These are phyloP conservation scores for Skeletonema grethae DNA, from an alignment of 108 stramenopile genomes.

Conservation along the genomic window DNA sequence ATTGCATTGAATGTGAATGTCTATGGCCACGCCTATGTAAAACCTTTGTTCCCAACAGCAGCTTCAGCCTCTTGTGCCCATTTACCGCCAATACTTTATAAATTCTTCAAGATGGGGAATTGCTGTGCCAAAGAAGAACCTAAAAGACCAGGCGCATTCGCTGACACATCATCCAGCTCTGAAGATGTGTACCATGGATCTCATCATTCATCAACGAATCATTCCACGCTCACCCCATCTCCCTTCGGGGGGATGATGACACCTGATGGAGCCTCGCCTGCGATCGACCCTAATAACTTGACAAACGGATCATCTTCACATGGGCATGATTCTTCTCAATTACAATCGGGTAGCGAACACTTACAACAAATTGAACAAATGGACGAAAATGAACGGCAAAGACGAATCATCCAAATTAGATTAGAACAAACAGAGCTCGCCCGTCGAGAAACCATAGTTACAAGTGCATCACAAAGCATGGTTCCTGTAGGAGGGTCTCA, in stretches of 20 bases:
- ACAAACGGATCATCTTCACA: slow-evolving; percentile 9
- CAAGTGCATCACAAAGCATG: slow-evolving; percentile 32
- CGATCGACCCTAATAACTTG: slow-evolving; percentile 8
- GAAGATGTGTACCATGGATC: slow-evolving; percentile 15
- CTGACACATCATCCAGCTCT: slow-evolving; percentile 15
- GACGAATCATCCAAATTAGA: slow-evolving; percentile 34
- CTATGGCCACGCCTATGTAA: too few relatives aligned
- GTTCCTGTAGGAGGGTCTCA: slow-evolving; percentile 30
- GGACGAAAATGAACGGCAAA: slow-evolving; percentile 35
- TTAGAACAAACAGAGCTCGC: slow-evolving; percentile 43
- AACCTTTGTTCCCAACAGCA: too few relatives aligned
- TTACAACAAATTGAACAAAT: slow-evolving; percentile 13
- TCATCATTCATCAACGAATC: slow-evolving; percentile 20
- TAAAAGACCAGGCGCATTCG: slow-evolving; percentile 26
- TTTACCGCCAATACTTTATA: too few relatives aligned
- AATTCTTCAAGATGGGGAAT: background rate
- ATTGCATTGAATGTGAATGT: too few relatives aligned
- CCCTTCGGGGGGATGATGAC: slow-evolving; percentile 14
- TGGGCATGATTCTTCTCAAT: slow-evolving; percentile 7
- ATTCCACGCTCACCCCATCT: slow-evolving; percentile 11
- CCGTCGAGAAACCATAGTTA: slow-evolving; percentile 43
- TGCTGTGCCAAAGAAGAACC: slow-evolving; percentile 40
- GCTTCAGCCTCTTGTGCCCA: too few relatives aligned
- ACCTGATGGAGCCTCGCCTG: slow-evolving; percentile 9
- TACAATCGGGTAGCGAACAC: slow-evolving; percentile 4